A percentile compares a stretch with the other conserved stretches of the same genome.
Evolutionary conservation across 192 early-diverging fungal genomes (phyloP).

Genomic region (Entomortierella parvispora): DNA sequence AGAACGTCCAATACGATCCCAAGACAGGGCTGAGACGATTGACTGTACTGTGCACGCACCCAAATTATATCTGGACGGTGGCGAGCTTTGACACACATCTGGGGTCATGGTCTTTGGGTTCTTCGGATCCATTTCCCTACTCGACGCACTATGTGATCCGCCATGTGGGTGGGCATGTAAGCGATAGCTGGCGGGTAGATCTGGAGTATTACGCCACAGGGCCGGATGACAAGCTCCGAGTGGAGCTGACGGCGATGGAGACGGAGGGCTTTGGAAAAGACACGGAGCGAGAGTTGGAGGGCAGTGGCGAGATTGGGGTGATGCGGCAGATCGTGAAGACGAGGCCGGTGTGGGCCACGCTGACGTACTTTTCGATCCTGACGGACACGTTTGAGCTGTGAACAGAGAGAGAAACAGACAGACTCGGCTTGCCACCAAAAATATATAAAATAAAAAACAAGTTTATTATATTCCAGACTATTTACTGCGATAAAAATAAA

Average conservation of each 20-base stretch:
- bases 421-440: no score
- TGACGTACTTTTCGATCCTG: conserved; percentile 24
- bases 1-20: conserved; percentile 18
- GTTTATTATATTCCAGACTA: background rate
- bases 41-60: conserved; percentile 21
- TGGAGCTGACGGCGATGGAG: conserved; percentile 63
- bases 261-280: conserved; percentile 58
- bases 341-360: conserved; percentile 6
- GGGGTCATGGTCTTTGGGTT: conserved; percentile 16
- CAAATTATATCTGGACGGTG: conserved; percentile 25
- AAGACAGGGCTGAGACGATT: conserved; percentile 12
- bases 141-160: conserved; percentile 30
- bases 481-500: no score
- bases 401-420: background rate
- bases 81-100: conserved; percentile 22
- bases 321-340: conserved; percentile 17
- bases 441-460: background rate
- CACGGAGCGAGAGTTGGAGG: conserved; percentile 32
- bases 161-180: conserved; percentile 55
- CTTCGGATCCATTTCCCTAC: conserved; percentile 23
- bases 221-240: conserved; percentile 38
- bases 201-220: conserved; percentile 51
- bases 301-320: conserved; percentile 45
- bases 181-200: conserved; percentile 58
- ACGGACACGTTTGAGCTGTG: conserved; percentile 8